These are phyloP conservation scores for Linum lewisii DNA, from an alignment of 345 rosid genomes.

Conservation along the genomic window DNA sequence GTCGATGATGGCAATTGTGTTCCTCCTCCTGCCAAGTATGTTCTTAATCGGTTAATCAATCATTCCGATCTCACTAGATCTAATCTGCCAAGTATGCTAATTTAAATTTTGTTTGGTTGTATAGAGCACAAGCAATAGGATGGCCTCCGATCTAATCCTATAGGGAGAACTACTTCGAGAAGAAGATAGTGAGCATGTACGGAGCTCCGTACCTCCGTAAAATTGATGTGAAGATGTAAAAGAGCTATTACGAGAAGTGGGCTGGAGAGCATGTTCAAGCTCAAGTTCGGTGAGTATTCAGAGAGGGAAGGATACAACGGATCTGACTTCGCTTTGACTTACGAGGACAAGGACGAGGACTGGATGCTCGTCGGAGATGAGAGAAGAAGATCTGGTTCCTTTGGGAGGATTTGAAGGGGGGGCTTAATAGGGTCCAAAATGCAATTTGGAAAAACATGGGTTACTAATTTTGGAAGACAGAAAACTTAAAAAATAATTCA, in stretches of 20 bases:
- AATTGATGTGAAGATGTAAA: neutral
- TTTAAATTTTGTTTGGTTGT: neutral
- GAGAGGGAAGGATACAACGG: conserved; percentile 8
- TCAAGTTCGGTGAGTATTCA: conserved; percentile 1
- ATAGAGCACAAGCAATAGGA: conserved; percentile 62
- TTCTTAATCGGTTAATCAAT: neutral
- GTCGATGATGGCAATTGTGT: conserved; percentile 14
- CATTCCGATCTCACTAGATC: neutral
- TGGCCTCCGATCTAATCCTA: conserved; percentile 74
- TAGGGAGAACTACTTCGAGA: conserved; percentile 40
- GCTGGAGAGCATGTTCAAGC: conserved; percentile 1
- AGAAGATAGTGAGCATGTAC: conserved; percentile 14
- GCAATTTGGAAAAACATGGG: no score
- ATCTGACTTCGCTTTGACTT: neutral
- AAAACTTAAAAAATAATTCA: no score
- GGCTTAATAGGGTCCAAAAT: no score
- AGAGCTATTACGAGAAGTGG: neutral
- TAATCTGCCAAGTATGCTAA: neutral
- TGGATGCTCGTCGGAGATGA: conserved; percentile 8
- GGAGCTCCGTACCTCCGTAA: neutral
- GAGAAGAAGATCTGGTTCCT: no score
- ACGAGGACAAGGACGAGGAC: conserved; percentile 4
- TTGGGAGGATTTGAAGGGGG: no score
- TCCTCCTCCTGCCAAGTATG: conserved; percentile 52
- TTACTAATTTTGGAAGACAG: no score